phyloP scores from a whole-genome alignment of 805 yeast genomes.

The Scheffersomyces ergatensis region DNA sequence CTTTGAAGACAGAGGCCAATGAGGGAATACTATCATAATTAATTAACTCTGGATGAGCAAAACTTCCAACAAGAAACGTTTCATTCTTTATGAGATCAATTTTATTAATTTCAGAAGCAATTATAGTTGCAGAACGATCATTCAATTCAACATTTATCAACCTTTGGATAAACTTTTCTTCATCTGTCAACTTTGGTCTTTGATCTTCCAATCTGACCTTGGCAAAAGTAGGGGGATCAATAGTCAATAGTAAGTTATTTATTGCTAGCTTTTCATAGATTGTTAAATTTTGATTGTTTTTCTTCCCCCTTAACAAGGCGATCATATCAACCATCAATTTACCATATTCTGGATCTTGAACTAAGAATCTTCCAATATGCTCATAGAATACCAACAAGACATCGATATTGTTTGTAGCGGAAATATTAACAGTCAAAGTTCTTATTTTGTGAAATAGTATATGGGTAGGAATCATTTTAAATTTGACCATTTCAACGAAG shows the following conservation, averaged over 20 bases:
- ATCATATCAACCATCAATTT: conserved; percentile 65
- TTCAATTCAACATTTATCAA: conserved; percentile 54
- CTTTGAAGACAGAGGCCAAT: conserved; percentile 48
- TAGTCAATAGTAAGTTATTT: conserved; percentile 49
- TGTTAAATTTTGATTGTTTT: conserved; percentile 47
- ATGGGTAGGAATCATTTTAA: conserved; percentile 68
- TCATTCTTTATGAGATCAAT: conserved; percentile 46
- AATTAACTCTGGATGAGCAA: conserved; percentile 60
- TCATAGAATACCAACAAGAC: conserved; percentile 70
- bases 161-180: conserved; percentile 18
- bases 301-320: conserved; percentile 48
- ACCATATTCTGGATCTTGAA: conserved; percentile 54
- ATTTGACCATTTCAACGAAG: conserved; percentile 74
- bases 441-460: conserved; percentile 72
- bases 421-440: conserved; percentile 49
- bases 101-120: conserved; percentile 30
- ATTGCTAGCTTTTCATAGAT: conserved; percentile 58
- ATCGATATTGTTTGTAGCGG: conserved; percentile 62
- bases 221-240: conserved; percentile 54
- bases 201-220: conserved; percentile 16
- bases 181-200: conserved; percentile 32
- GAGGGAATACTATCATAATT: conserved; percentile 52
- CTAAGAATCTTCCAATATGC: conserved; percentile 63
- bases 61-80: conserved; percentile 32
- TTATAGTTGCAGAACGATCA: conserved; percentile 18